phyloP scores from a whole-genome alignment of 208 protist genomes.

The Wallacemonas sp. region DNA sequence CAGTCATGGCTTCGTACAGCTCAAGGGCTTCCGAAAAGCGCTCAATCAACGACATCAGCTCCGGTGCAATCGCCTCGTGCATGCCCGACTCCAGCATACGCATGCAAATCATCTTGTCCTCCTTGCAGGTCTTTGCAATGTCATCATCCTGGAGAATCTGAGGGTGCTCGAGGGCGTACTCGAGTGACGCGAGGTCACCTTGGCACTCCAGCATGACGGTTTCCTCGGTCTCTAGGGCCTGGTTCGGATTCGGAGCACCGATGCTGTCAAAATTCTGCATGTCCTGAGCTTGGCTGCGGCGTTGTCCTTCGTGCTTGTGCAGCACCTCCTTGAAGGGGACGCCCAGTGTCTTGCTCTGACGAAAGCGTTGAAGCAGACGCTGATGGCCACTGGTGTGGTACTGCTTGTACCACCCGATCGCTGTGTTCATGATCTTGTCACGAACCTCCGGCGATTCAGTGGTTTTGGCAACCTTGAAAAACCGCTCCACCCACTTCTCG shows the following conservation, averaged over 20 bases:
- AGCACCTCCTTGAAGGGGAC: constrained; percentile 49
- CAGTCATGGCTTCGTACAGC: constrained; percentile 88
- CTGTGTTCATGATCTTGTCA: constrained; percentile 67
- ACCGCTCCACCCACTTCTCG: constrained; percentile 86
- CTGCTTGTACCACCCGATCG: constrained; percentile 74
- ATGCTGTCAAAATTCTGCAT: constrained; percentile 38
- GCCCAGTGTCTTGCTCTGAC: constrained; percentile 68
- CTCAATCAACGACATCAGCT: constrained; percentile 88
- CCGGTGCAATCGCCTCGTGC: constrained; percentile 58
- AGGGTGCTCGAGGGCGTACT: constrained; percentile 86
- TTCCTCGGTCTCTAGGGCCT: constrained; percentile 64
- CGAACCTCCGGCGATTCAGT: constrained; percentile 38
- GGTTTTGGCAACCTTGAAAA: constrained; percentile 85
- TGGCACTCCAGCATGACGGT: constrained; percentile 77
- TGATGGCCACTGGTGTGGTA: constrained; percentile 78
- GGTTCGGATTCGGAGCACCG: constrained; percentile 41
- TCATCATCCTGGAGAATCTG: constrained; percentile 76
- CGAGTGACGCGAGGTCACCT: constrained; percentile 83
- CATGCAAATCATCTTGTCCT: constrained; percentile 82
- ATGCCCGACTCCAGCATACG: constrained; percentile 73
- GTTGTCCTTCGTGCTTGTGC: constrained; percentile 37
- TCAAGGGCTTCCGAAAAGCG: constrained; percentile 74
- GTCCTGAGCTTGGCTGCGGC: constrained; percentile 14
- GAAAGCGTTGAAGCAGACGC: constrained; percentile 70
- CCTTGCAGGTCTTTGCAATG: constrained; percentile 79